These are phyloP conservation scores for Neurospora terricola DNA, from an alignment of 495 filamentous ascomycete species.

Conservation along the genomic window DNA sequence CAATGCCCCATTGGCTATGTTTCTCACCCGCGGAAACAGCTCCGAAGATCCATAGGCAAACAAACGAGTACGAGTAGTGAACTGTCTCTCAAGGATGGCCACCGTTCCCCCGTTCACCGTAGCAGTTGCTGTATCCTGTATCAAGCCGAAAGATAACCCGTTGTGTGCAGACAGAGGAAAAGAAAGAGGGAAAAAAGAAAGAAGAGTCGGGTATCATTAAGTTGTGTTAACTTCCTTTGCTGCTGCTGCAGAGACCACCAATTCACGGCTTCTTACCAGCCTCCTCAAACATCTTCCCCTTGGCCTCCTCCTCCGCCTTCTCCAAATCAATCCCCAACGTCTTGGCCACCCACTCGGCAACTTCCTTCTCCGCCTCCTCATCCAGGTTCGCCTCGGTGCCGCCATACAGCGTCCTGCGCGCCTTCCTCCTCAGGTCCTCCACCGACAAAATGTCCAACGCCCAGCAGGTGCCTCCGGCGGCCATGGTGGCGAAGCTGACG, in stretches of 20 bases:
- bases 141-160: not conserved
- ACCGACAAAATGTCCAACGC: conserved; percentile 60
- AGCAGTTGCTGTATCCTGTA: not conserved
- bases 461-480: conserved; percentile 55
- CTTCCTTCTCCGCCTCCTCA: conserved; percentile 51
- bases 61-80: not conserved
- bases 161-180: not conserved
- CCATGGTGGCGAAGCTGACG: conserved; percentile 56
- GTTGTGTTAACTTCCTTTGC: not conserved
- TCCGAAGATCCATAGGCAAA: not conserved
- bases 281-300: conserved; percentile 1
- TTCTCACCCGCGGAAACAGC: not conserved
- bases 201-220: not conserved
- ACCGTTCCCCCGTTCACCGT: not conserved
- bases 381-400: conserved; percentile 34
- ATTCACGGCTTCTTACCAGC: not conserved
- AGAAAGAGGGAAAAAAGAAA: not conserved
- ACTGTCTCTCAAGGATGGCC: not conserved
- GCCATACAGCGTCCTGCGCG: conserved; percentile 37
- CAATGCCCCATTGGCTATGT: not conserved
- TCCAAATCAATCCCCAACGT: conserved; percentile 46
- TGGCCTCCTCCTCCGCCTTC: not conserved
- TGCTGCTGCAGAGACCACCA: not conserved
- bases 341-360: conserved; percentile 61
- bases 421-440: conserved; percentile 52